Conservation (phyloP, 1,139 yeast genomes). For the Groenewaldozyma auringiensis region DNA sequence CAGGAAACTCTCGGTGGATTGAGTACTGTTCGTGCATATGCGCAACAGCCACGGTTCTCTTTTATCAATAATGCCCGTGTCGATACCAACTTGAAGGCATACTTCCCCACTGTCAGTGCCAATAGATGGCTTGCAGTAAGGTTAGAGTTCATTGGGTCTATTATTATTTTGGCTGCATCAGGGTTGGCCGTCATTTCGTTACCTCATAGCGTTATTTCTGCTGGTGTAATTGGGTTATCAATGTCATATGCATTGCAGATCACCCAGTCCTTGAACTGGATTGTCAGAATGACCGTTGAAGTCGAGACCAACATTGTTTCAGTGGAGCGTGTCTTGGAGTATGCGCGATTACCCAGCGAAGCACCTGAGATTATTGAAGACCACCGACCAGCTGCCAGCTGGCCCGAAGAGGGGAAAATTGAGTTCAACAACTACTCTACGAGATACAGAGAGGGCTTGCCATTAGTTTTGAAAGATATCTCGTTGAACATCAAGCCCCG, state of each 20-base stretch:
- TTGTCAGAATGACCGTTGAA: constrained; percentile 96
- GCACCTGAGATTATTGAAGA: constrained; percentile 70
- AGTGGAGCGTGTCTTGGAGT: constrained; percentile 90
- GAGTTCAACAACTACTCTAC: constrained; percentile 70
- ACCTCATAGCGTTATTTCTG: constrained; percentile 59
- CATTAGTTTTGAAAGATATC: constrained; percentile 68
- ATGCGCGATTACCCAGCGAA: constrained; percentile 65
- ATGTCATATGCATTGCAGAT: constrained; percentile 87
- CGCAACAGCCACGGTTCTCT: constrained; percentile 64
- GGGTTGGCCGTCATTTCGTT: constrained; percentile 68
- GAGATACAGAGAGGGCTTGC: constrained; percentile 77
- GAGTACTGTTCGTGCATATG: constrained; percentile 81
- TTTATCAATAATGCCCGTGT: constrained; percentile 68
- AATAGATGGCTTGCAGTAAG: constrained; percentile 97
- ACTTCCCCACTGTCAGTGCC: constrained; percentile 86
- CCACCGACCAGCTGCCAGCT: constrained; percentile 57
- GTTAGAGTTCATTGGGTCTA: constrained; percentile 80
- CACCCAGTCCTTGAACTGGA: constrained; percentile 93
- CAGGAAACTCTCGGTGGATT: constrained; percentile 92
- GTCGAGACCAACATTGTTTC: constrained; percentile 96
- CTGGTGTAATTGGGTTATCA: constrained; percentile 90
- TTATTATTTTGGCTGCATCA: constrained; percentile 80
- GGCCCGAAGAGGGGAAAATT: constrained; percentile 79
- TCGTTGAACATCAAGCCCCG: constrained; percentile 58
- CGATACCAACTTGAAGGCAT: constrained; percentile 84